Conservation (phyloP, 305 asterid species). For the Fraxinus velutina region DNA sequence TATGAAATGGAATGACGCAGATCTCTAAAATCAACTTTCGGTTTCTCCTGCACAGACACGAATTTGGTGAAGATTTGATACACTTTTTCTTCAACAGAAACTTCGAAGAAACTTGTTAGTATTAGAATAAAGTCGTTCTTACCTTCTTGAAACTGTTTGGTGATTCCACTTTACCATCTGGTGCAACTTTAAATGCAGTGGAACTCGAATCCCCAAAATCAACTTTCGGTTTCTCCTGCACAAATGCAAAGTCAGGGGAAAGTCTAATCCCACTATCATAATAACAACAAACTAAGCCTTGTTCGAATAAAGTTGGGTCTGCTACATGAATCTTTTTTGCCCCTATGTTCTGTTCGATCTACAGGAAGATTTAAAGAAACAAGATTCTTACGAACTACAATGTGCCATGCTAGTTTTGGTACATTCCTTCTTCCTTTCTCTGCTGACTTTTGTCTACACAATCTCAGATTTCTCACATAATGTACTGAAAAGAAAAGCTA, state of each 20-base stretch:
- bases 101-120: neutral
- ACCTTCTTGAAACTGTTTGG: conserved; percentile 51
- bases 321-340: neutral
- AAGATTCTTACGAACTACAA: neutral
- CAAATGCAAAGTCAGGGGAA: neutral
- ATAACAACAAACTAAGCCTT: neutral
- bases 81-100: conserved; percentile 7
- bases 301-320: neutral
- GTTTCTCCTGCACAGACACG: conserved; percentile 45
- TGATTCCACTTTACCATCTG: conserved; percentile 25
- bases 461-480: neutral
- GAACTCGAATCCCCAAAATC: conserved; percentile 28
- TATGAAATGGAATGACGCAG: conserved; percentile 24
- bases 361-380: neutral
- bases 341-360: neutral
- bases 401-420: neutral
- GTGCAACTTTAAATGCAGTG: conserved; percentile 28
- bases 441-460: neutral
- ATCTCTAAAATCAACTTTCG: conserved; percentile 34
- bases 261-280: neutral
- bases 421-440: neutral
- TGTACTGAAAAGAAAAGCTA: neutral
- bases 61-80: neutral
- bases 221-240: conserved; percentile 51
- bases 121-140: neutral